These are phyloP conservation scores for Yarrowia sp. DNA, from an alignment of 805 yeast genomes.

Conservation along the genomic window DNA sequence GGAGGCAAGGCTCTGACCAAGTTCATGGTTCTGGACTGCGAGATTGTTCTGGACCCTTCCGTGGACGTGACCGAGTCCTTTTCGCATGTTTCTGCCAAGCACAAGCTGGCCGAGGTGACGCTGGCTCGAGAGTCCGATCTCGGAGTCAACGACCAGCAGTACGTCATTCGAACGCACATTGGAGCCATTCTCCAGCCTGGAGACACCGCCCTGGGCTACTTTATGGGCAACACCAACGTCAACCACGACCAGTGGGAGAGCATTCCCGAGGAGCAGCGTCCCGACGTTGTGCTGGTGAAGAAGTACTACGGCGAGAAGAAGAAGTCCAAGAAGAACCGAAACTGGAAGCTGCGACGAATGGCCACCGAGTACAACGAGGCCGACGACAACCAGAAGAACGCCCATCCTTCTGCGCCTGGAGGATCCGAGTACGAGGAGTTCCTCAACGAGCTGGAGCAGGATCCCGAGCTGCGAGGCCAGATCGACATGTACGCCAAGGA, in stretches of 20 bases:
- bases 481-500: slow-evolving; percentile 69
- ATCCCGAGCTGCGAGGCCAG: slow-evolving; percentile 77
- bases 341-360: slow-evolving; percentile 95
- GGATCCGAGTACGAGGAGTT: slow-evolving; percentile 70
- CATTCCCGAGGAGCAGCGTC: slow-evolving; percentile 59
- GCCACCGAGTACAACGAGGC: slow-evolving; percentile 86
- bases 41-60: slow-evolving; percentile 54
- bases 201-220: slow-evolving; percentile 91
- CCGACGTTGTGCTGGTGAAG: slow-evolving; percentile 88
- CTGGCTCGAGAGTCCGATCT: slow-evolving; percentile 86
- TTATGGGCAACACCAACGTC: slow-evolving; percentile 77
- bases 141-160: slow-evolving; percentile 81
- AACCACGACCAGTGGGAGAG: slow-evolving; percentile 83
- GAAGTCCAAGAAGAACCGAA: slow-evolving; percentile 70
- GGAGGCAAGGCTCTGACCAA: slow-evolving; percentile 71
- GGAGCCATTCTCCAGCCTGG: slow-evolving; percentile 97
- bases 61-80: slow-evolving; percentile 40
- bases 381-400: slow-evolving; percentile 23
- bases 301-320: slow-evolving; percentile 80
- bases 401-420: slow-evolving; percentile 26
- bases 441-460: slow-evolving; percentile 90
- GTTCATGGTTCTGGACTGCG: slow-evolving; percentile 89
- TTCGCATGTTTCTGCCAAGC: slow-evolving; percentile 70
- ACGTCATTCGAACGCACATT: slow-evolving; percentile 82
- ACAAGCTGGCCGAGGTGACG: slow-evolving; percentile 86